A percentile compares a stretch with the other conserved stretches of the same genome.
Evolutionary conservation across 768 basidiomycete species (phyloP).

Genomic region (Boletus insuetus): DNA sequence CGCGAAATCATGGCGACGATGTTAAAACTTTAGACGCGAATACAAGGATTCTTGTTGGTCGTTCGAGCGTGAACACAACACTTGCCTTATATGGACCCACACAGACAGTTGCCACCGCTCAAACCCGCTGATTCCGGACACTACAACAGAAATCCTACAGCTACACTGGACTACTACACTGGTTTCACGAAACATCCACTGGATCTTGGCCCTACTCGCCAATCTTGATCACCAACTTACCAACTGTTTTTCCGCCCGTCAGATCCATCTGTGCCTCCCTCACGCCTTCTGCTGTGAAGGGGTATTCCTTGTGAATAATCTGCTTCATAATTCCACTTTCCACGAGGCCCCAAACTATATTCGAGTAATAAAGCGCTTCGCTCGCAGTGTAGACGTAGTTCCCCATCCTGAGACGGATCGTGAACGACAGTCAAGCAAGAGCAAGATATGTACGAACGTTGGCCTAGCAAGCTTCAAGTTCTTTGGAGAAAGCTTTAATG

Average conservation of each 20-base stretch:
- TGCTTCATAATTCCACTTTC: constrained; percentile 60
- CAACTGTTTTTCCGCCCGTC: constrained; percentile 70
- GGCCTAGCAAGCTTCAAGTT: constrained; percentile 78
- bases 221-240: constrained; percentile 84
- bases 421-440: neutral
- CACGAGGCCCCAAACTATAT: constrained; percentile 61
- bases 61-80: constrained; percentile 20
- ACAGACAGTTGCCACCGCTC: too few relatives aligned
- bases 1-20: constrained; percentile 24
- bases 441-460: constrained; percentile 43
- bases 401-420: constrained; percentile 45
- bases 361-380: constrained; percentile 66
- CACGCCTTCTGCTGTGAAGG: constrained; percentile 79
- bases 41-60: constrained; percentile 22
- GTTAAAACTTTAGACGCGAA: constrained; percentile 4
- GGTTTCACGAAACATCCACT: too few relatives aligned
- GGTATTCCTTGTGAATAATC: constrained; percentile 72
- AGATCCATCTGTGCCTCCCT: constrained; percentile 77
- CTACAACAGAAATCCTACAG: neutral
- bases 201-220: constrained; percentile 12
- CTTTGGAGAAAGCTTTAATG: constrained; percentile 73
- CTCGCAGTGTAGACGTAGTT: constrained; percentile 75
- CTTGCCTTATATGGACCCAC: constrained; percentile 16
- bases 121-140: too few relatives aligned
- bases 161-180: neutral